phyloP scores from a whole-genome alignment of 441 rosid species.

The Eutrema salsugineum region DNA sequence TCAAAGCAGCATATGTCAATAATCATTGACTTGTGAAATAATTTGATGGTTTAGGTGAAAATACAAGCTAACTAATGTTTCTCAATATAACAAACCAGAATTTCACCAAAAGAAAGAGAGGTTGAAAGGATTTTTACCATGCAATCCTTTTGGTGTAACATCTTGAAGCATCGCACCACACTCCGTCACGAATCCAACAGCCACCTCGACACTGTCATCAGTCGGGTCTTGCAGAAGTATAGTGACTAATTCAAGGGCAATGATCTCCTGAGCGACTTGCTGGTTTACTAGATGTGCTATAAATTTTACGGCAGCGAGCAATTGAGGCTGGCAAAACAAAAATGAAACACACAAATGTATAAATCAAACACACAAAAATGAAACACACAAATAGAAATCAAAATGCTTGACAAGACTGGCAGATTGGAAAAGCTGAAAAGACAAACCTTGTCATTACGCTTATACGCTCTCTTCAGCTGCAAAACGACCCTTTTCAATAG shows the following conservation, averaged over 20 bases:
- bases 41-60: not conserved
- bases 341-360: not conserved
- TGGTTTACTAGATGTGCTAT: conserved; percentile 92
- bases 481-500: conserved; percentile 79
- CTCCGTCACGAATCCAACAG: conserved; percentile 86
- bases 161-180: conserved; percentile 93
- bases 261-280: conserved; percentile 83
- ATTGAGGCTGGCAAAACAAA: conserved; percentile 61
- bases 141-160: conserved; percentile 80
- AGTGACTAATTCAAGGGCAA: conserved; percentile 73
- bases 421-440: not conserved
- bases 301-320: conserved; percentile 87
- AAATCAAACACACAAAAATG: not conserved
- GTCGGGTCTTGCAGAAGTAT: conserved; percentile 73
- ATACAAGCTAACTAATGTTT: not conserved
- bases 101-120: conserved; percentile 4
- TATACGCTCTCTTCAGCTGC: conserved; percentile 92
- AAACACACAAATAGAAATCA: not conserved
- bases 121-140: conserved; percentile 41
- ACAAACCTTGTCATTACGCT: conserved; percentile 82
- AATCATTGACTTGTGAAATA: not conserved
- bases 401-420: not conserved
- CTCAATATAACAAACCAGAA: not conserved
- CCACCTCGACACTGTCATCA: conserved; percentile 95
- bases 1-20: not conserved